These are phyloP conservation scores for Xanthoconium separans DNA, from an alignment of 1,284 basidiomycete genomes.

Conservation along the genomic window DNA sequence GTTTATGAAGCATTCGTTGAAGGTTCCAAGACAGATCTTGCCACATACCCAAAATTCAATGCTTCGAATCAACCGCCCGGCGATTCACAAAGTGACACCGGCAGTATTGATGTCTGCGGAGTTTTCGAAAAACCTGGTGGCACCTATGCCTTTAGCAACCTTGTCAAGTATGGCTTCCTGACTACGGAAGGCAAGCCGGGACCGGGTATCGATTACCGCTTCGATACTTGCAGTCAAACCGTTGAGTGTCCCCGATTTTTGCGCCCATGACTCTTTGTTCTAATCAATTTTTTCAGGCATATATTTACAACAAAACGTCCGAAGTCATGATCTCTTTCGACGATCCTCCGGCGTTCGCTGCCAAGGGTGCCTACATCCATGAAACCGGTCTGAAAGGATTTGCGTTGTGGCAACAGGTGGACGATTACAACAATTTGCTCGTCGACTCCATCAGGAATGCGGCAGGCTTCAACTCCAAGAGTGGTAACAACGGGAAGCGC, in stretches of 20 bases:
- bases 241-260: slow-evolving; percentile 31
- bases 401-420: slow-evolving; percentile 57
- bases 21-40: slow-evolving; percentile 26
- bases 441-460: slow-evolving; percentile 45
- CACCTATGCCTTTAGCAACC: slow-evolving; percentile 42
- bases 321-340: slow-evolving; percentile 40
- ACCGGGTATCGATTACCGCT: slow-evolving; percentile 40
- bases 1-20: slow-evolving; percentile 30
- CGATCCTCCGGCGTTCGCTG: slow-evolving; percentile 46
- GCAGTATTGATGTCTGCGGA: slow-evolving; percentile 40
- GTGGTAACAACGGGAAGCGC: background rate
- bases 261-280: background rate
- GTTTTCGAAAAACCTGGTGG: slow-evolving; percentile 35
- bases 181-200: slow-evolving; percentile 35
- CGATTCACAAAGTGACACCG: slow-evolving; percentile 35
- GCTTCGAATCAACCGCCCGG: slow-evolving; percentile 39
- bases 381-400: slow-evolving; percentile 48
- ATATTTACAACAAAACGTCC: slow-evolving; percentile 42
- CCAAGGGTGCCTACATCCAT: slow-evolving; percentile 56
- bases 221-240: slow-evolving; percentile 49
- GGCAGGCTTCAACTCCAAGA: background rate
- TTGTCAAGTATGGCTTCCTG: slow-evolving; percentile 43
- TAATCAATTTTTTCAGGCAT: slow-evolving; percentile 35
- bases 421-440: slow-evolving; percentile 51
- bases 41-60: slow-evolving; percentile 40